phyloP scores from a whole-genome alignment of 2,329 filamentous ascomycete species.

The Amylocarpus encephaloides region DNA sequence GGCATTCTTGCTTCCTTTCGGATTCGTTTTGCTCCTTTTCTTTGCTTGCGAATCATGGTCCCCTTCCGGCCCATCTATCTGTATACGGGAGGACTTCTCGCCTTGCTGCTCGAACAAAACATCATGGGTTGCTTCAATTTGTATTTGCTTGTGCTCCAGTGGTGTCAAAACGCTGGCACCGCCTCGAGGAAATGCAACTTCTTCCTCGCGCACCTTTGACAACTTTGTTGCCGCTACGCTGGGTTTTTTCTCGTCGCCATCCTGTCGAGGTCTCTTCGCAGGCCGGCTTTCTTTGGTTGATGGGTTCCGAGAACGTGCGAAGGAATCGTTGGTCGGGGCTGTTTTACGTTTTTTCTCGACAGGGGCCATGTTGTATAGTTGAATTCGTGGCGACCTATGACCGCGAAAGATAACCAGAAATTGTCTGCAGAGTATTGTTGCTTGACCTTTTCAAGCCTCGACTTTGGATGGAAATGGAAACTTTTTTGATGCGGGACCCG shows the following conservation, averaged over 20 bases:
- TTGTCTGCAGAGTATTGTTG: too few relatives aligned
- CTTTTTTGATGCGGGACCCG: neutral
- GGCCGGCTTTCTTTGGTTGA: conserved; percentile 23
- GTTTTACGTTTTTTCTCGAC: conserved; percentile 31
- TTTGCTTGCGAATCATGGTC: conserved; percentile 19
- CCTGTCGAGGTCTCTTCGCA: conserved; percentile 26
- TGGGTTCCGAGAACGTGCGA: conserved; percentile 27
- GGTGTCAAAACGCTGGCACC: conserved; percentile 87
- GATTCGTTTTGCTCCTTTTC: conserved; percentile 50
- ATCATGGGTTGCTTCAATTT: conserved; percentile 86
- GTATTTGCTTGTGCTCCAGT: conserved; percentile 92
- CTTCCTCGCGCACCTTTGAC: conserved; percentile 63
- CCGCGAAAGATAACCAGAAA: too few relatives aligned
- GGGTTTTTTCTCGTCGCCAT: conserved; percentile 21
- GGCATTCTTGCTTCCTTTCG: conserved; percentile 45
- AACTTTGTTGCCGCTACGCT: conserved; percentile 25
- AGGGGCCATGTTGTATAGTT: conserved; percentile 25
- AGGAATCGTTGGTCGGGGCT: conserved; percentile 30
- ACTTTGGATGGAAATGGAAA: neutral
- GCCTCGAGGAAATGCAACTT: conserved; percentile 85
- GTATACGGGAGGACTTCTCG: conserved; percentile 39
- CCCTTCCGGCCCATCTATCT: conserved; percentile 31
- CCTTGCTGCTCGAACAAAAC: conserved; percentile 80
- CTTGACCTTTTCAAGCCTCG: too few relatives aligned
- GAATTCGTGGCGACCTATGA: neutral